These are phyloP conservation scores for Pelargonium australe DNA, from an alignment of 441 rosid genomes.

Conservation along the genomic window DNA sequence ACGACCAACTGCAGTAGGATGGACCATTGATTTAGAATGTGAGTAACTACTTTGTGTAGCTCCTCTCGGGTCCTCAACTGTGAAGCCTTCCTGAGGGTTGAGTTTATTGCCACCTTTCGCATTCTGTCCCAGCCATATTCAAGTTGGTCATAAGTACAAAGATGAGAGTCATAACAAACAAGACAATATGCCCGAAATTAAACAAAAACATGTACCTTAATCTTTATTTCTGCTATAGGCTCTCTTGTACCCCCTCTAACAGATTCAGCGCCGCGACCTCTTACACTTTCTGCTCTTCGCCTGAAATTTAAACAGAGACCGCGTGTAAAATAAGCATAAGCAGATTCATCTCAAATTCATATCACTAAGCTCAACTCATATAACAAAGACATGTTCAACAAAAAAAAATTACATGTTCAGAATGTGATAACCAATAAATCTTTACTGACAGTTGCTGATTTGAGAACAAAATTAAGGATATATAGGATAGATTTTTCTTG, in stretches of 20 bases:
- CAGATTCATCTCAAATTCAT: no score
- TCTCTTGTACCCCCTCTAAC: conserved; percentile 73
- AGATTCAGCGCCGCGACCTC: conserved; percentile 55
- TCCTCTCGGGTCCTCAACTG: neutral
- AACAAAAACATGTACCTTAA: neutral
- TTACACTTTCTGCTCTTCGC: conserved; percentile 55
- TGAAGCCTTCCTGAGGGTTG: neutral
- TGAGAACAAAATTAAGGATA: neutral
- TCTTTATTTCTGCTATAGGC: conserved; percentile 43
- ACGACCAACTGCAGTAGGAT: neutral
- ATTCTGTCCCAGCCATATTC: neutral
- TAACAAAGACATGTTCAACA: no score
- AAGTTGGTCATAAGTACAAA: neutral
- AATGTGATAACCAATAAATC: no score
- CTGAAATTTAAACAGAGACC: conserved; percentile 21
- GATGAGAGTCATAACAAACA: neutral
- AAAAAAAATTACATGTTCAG: no score
- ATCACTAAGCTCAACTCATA: no score
- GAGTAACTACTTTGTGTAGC: neutral
- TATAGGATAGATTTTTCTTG: neutral
- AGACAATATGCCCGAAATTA: neutral
- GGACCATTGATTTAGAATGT: conserved; percentile 2
- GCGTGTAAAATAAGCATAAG: neutral
- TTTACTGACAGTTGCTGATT: neutral
- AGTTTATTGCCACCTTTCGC: neutral